These are phyloP conservation scores for Globisporangium nagaii DNA, from an alignment of 352 stramenopile species.

Conservation along the genomic window DNA sequence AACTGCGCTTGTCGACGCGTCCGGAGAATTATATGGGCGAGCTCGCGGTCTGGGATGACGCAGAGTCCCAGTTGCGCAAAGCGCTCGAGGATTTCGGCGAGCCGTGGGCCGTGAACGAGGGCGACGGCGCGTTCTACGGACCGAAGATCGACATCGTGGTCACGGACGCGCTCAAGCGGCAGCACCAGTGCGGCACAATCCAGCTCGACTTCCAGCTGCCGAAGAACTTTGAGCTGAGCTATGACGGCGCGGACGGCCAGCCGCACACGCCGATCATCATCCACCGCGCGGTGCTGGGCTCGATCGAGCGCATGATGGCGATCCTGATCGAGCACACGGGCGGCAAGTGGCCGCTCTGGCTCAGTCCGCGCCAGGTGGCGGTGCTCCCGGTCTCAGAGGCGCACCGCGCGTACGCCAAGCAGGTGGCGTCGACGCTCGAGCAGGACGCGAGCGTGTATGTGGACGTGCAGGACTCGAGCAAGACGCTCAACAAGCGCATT, in stretches of 20 bases:
- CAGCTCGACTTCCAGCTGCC: conserved; percentile 98
- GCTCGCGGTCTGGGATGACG: conserved; percentile 92
- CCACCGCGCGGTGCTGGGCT: conserved; percentile 95
- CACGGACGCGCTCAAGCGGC: conserved; percentile 93
- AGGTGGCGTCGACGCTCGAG: conserved; percentile 42
- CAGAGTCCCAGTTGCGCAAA: conserved; percentile 66
- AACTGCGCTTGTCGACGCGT: conserved; percentile 90
- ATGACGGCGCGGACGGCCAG: conserved; percentile 84
- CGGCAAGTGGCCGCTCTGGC: conserved; percentile 96
- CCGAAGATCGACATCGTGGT: conserved; percentile 99
- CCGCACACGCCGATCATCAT: conserved; percentile 96
- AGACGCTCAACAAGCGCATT: conserved; percentile 84
- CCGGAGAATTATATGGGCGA: conserved; percentile 94
- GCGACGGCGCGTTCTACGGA: conserved; percentile 96
- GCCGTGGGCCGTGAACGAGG: conserved; percentile 88
- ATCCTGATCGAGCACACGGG: conserved; percentile 96
- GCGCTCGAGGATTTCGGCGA: conserved; percentile 66
- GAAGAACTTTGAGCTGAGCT: conserved; percentile 94
- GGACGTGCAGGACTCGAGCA: conserved; percentile 68
- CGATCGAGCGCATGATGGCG: conserved; percentile 97
- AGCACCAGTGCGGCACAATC: conserved; percentile 97
- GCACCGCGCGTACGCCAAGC: conserved; percentile 52
- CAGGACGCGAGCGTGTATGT: conserved; percentile 44
- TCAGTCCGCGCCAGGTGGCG: conserved; percentile 79
- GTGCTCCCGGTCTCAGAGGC: conserved; percentile 66